phyloP scores from a whole-genome alignment of 495 filamentous ascomycete species.

The Xylaria intraflava region DNA sequence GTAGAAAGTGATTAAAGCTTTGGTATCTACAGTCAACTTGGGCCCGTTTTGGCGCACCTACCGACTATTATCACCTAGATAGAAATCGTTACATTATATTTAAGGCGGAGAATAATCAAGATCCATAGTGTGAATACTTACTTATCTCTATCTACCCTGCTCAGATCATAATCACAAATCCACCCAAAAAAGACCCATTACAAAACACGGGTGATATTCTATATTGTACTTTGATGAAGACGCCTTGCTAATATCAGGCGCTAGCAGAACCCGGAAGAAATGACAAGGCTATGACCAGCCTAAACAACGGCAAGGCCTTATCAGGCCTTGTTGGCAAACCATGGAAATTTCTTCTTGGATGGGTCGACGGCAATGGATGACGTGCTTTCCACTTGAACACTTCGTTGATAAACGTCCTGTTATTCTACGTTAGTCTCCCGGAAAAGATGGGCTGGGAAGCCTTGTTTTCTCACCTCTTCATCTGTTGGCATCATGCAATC shows the following conservation, averaged over 20 bases:
- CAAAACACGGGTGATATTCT: conserved; percentile 3
- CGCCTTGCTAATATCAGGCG: conserved; percentile 9
- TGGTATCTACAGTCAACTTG: too few relatives aligned
- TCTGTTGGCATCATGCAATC: conserved; percentile 54
- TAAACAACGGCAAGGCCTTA: background rate
- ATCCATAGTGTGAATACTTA: background rate
- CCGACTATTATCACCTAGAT: background rate
- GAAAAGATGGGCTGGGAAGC: background rate
- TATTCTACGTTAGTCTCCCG: conserved; percentile 19
- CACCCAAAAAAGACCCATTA: conserved; percentile 2
- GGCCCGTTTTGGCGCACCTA: too few relatives aligned
- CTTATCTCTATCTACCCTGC: background rate
- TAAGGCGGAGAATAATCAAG: background rate
- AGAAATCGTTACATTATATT: background rate
- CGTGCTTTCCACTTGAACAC: conserved; percentile 47
- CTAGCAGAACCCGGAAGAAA: background rate
- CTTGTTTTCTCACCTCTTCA: conserved; percentile 47
- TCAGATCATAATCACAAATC: background rate
- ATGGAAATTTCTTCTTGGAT: conserved; percentile 52
- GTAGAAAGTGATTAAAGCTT: background rate
- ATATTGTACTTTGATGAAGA: background rate
- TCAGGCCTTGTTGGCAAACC: conserved; percentile 43
- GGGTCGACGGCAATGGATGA: conserved; percentile 29
- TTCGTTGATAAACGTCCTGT: conserved; percentile 58
- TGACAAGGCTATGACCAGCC: background rate